These are phyloP conservation scores for Tuber calosporum DNA, from an alignment of 495 filamentous ascomycete genomes.

Conservation along the genomic window DNA sequence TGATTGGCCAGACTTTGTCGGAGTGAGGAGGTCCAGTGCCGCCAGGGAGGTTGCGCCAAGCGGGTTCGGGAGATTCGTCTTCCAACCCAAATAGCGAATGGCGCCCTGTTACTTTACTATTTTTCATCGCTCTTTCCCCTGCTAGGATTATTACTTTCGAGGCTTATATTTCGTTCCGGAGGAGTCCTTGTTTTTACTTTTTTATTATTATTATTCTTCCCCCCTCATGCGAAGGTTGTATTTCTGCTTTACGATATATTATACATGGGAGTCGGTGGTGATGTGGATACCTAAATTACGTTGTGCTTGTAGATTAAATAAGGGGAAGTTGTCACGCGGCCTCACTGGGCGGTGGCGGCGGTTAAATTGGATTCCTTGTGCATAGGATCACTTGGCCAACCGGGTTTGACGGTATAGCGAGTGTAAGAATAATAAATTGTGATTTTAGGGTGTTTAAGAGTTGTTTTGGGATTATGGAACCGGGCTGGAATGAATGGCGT, in stretches of 20 bases:
- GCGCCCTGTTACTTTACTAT: background rate
- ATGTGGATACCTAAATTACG: background rate
- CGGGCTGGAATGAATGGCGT: background rate
- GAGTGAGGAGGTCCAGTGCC: background rate
- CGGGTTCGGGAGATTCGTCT: background rate
- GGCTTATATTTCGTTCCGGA: background rate
- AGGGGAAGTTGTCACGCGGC: background rate
- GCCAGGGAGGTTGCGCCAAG: background rate
- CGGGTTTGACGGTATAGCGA: background rate
- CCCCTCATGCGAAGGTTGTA: background rate
- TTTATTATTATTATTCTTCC: background rate
- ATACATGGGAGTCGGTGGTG: background rate
- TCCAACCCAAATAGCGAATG: background rate
- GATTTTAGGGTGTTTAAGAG: background rate
- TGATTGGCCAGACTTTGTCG: constrained; percentile 1
- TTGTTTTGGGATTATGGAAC: background rate
- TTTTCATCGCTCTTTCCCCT: background rate
- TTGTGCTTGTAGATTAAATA: background rate
- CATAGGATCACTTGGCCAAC: background rate
- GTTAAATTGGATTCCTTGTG: background rate
- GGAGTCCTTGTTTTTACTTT: background rate
- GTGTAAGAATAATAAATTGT: background rate
- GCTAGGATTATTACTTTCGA: background rate
- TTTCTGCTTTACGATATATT: background rate
- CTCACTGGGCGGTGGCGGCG: background rate